Conservation (phyloP, 1,139 yeast genomes). For the Magnusiomyces sp. region DNA sequence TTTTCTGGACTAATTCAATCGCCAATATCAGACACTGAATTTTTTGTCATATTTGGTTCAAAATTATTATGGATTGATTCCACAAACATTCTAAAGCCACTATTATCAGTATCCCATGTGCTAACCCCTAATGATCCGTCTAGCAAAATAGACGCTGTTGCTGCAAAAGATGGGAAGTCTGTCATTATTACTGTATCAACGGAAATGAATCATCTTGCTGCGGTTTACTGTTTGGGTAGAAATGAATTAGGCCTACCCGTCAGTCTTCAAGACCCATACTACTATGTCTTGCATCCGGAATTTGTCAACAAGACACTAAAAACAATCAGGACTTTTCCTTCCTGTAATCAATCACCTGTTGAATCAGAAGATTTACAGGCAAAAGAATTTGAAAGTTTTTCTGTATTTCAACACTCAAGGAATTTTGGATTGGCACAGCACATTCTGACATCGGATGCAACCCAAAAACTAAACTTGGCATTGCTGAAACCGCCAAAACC, state of each 20-base stretch:
- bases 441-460: slow-evolving; percentile 1
- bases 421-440: slow-evolving; percentile 4
- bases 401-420: slow-evolving; percentile 2
- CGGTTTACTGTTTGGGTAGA: neutral
- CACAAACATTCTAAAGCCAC: neutral
- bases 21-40: neutral
- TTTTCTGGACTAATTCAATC: neutral
- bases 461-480: too few species aligned
- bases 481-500: too few species aligned
- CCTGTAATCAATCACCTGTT: neutral
- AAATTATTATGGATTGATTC: neutral
- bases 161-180: neutral
- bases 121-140: neutral
- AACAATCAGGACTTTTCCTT: neutral
- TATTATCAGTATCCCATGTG: neutral
- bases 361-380: too few species aligned
- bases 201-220: neutral
- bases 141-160: slow-evolving; percentile 2
- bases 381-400: neutral
- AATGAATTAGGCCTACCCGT: neutral
- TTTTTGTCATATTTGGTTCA: neutral
- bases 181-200: neutral
- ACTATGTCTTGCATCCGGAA: slow-evolving; percentile 2
- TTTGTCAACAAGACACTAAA: neutral
- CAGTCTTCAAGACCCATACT: neutral